phyloP scores from a whole-genome alignment of 2,329 filamentous ascomycete species.

The Aspergillus cejpii region DNA sequence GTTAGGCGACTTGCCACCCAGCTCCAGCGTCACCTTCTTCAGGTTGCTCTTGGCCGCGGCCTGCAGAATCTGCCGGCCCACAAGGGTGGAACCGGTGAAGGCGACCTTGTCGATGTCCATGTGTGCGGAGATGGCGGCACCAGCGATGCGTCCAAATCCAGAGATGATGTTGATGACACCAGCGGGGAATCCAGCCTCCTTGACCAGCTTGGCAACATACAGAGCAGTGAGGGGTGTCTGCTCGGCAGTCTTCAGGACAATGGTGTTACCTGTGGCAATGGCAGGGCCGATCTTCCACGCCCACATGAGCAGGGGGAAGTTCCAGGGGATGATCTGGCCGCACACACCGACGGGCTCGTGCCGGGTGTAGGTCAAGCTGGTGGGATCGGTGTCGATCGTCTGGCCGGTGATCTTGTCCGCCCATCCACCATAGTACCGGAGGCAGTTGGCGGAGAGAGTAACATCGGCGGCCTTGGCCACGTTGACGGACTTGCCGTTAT shows the following conservation, averaged over 20 bases:
- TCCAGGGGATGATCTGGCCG: constrained; percentile 86
- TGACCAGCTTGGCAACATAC: constrained; percentile 48
- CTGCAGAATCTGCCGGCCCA: constrained; percentile 56
- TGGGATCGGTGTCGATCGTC: constrained; percentile 69
- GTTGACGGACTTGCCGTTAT: constrained; percentile 41
- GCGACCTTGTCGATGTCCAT: constrained; percentile 61
- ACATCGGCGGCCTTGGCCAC: constrained; percentile 64
- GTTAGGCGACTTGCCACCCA: constrained; percentile 25
- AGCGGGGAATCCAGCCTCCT: constrained; percentile 56
- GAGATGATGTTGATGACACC: constrained; percentile 60
- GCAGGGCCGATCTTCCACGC: constrained; percentile 78
- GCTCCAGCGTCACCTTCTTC: constrained; percentile 56
- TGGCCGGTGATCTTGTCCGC: constrained; percentile 93
- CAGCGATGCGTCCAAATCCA: constrained; percentile 70
- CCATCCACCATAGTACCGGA: constrained; percentile 87
- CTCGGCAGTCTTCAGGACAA: constrained; percentile 60
- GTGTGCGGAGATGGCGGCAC: constrained; percentile 58
- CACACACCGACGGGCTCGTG: constrained; percentile 75
- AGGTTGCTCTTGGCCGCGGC: constrained; percentile 56
- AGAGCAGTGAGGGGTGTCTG: constrained; percentile 63
- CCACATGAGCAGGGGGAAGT: constrained; percentile 79
- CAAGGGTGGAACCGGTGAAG: constrained; percentile 57
- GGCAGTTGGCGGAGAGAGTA: constrained; percentile 57
- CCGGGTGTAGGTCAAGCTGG: constrained; percentile 77
- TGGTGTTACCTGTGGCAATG: constrained; percentile 54